Conservation (phyloP, 768 basidiomycete genomes). For the Suillus plorans region DNA sequence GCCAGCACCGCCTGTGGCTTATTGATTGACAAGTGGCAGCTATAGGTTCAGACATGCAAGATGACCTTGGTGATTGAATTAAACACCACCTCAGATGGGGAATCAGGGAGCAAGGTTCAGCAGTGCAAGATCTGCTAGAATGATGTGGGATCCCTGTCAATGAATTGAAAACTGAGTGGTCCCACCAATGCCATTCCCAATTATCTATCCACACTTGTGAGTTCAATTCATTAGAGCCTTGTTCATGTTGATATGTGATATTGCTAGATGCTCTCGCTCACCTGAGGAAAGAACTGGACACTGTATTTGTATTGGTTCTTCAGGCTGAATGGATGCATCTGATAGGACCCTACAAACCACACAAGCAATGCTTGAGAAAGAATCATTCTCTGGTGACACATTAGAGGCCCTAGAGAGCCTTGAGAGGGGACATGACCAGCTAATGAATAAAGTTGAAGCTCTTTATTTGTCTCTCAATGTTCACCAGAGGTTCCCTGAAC, state of each 20-base stretch:
- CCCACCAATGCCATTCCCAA: background rate
- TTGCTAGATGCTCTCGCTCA: conserved; percentile 16
- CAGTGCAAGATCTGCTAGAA: background rate
- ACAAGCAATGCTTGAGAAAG: conserved; percentile 7
- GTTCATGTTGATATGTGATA: background rate
- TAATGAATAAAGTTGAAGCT: no score
- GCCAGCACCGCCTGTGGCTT: conserved; percentile 29
- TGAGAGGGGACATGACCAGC: conserved; percentile 8
- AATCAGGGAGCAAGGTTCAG: conserved; percentile 12
- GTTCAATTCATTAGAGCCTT: background rate
- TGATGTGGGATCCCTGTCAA: background rate
- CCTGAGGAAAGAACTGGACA: conserved; percentile 35
- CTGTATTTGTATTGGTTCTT: conserved; percentile 29
- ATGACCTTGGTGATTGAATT: conserved; percentile 36
- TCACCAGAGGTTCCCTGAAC: no score
- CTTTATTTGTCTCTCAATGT: no score
- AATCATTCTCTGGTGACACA: conserved; percentile 5
- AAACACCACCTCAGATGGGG: conserved; percentile 18
- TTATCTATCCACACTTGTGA: conserved; percentile 10
- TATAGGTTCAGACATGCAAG: conserved; percentile 25
- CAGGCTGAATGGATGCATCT: conserved; percentile 29
- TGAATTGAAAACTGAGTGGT: conserved; percentile 7
- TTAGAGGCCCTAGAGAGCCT: conserved; percentile 21
- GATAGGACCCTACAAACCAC: conserved; percentile 24
- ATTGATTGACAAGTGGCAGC: conserved; percentile 31